A percentile compares a stretch with the other conserved stretches of the same genome.
Evolutionary conservation across 192 early-diverging fungal genomes (phyloP).

Genomic region (Obelidium mucronatum): DNA sequence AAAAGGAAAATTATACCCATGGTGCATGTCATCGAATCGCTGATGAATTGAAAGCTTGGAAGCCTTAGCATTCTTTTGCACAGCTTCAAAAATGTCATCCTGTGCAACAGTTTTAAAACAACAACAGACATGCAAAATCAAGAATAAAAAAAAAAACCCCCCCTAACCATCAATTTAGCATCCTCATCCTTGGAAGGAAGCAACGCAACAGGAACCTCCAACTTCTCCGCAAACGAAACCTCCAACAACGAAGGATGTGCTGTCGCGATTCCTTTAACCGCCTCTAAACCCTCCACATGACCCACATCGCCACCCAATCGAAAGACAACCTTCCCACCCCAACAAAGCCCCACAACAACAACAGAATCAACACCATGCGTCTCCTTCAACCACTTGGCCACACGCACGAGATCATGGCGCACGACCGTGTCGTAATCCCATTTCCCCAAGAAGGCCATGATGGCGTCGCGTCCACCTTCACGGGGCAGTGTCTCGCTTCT

Average conservation of each 20-base stretch:
- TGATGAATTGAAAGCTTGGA: constrained; percentile 9
- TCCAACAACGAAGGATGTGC: constrained; percentile 50
- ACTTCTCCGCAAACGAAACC: constrained; percentile 41
- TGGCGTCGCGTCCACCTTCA: neutral
- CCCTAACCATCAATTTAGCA: constrained; percentile 9
- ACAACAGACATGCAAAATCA: too few relatives aligned
- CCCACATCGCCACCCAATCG: constrained; percentile 2
- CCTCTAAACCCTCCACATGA: neutral
- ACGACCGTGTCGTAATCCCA: neutral
- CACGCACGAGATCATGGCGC: neutral
- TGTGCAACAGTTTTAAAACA: too few relatives aligned
- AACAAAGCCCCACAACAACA: constrained; percentile 23
- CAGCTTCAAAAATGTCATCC: neutral
- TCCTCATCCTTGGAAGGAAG: constrained; percentile 14
- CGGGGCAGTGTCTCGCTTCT: neutral
- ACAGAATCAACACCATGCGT: neutral
- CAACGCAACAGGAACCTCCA: neutral
- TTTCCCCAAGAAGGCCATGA: neutral
- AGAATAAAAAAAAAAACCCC: too few relatives aligned
- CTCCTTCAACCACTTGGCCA: constrained; percentile 11
- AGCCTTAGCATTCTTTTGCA: neutral
- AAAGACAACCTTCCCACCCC: neutral
- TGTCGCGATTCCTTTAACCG: constrained; percentile 43
- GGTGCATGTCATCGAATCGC: constrained; percentile 14
- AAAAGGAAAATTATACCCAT: constrained; percentile 4